These are phyloP conservation scores for Mycosphaerella sp. DNA, from an alignment of 2,329 filamentous ascomycete genomes.

Conservation along the genomic window DNA sequence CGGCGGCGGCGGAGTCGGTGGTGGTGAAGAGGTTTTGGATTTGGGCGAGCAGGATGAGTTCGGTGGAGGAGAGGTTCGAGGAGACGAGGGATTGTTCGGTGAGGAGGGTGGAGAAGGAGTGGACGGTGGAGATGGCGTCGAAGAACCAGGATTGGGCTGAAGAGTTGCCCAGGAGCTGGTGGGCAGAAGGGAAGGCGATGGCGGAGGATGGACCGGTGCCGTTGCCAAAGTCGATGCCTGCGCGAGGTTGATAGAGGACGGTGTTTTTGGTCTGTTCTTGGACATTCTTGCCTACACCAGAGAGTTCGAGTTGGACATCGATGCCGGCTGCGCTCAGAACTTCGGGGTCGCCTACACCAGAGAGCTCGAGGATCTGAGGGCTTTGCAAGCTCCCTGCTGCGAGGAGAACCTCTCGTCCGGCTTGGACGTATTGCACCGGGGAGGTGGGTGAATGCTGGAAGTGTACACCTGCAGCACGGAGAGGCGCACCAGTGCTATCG, in stretches of 20 bases:
- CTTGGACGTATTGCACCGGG: constrained; percentile 21
- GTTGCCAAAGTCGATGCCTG: constrained; percentile 23
- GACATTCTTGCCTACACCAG: constrained; percentile 11
- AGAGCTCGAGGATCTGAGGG: constrained; percentile 54
- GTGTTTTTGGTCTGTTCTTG: constrained; percentile 21
- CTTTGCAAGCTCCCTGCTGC: constrained; percentile 52
- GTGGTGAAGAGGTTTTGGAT: constrained; percentile 26
- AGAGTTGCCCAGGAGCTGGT: constrained; percentile 34
- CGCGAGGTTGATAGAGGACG: constrained; percentile 10
- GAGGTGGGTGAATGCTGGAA: constrained; percentile 19
- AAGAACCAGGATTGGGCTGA: constrained; percentile 22
- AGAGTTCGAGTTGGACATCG: constrained; percentile 1
- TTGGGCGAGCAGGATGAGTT: constrained; percentile 21
- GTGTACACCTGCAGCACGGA: constrained; percentile 20
- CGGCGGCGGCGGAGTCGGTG: constrained; percentile 20
- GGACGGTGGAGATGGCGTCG: constrained; percentile 26
- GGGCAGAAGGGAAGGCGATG: constrained; percentile 34
- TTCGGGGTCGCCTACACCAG: constrained; percentile 47
- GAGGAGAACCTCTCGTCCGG: constrained; percentile 43
- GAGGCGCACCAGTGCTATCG: neutral
- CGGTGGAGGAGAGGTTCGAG: constrained; percentile 18
- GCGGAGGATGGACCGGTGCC: constrained; percentile 37
- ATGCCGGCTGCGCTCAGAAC: constrained; percentile 28
- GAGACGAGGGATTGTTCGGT: constrained; percentile 18
- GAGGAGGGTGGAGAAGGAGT: constrained; percentile 27